Percentiles rank a stretch among this genome's conserved stretches.
Evolutionary conservation across 129 eudicot genomes (phyloP).

Genomic region (Lactuca sativa): DNA sequence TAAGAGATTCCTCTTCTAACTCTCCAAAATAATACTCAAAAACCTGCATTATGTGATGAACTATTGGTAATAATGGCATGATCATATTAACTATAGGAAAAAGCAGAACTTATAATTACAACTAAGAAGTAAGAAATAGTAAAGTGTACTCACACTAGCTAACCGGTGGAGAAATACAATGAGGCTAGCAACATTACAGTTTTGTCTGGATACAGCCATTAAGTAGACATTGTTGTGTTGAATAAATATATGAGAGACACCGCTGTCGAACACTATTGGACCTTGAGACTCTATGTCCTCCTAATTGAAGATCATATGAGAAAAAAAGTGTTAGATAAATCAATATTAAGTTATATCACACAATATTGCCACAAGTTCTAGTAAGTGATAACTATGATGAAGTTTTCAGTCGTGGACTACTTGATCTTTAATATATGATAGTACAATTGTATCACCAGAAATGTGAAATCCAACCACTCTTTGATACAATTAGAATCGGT

Average conservation of each 20-base stretch:
- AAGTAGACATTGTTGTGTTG: conserved; percentile 84
- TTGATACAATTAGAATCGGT: not conserved
- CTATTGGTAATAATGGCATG: not conserved
- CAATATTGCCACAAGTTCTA: not conserved
- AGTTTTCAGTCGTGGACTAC: not conserved
- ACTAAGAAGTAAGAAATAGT: not conserved
- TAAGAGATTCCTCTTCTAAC: conserved; percentile 82
- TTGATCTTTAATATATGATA: not conserved
- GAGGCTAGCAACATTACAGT: conserved; percentile 85
- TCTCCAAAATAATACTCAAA: conserved; percentile 78
- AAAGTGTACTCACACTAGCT: conserved; percentile 46
- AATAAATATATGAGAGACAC: conserved; percentile 77
- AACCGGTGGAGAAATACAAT: conserved; percentile 74
- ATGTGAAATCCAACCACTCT: conserved; percentile 5
- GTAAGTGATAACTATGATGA: not conserved
- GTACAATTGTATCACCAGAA: not conserved
- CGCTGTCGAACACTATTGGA: conserved; percentile 68
- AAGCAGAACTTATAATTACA: not conserved
- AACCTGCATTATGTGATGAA: conserved; percentile 42
- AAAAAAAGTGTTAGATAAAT: not conserved
- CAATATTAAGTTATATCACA: conserved; percentile 14
- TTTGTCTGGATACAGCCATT: conserved; percentile 76
- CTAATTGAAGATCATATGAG: conserved; percentile 19
- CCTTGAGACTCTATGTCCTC: conserved; percentile 70
- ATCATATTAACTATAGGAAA: not conserved